These are phyloP conservation scores for Lachancea waltii DNA, from an alignment of 805 yeast species.

Conservation along the genomic window DNA sequence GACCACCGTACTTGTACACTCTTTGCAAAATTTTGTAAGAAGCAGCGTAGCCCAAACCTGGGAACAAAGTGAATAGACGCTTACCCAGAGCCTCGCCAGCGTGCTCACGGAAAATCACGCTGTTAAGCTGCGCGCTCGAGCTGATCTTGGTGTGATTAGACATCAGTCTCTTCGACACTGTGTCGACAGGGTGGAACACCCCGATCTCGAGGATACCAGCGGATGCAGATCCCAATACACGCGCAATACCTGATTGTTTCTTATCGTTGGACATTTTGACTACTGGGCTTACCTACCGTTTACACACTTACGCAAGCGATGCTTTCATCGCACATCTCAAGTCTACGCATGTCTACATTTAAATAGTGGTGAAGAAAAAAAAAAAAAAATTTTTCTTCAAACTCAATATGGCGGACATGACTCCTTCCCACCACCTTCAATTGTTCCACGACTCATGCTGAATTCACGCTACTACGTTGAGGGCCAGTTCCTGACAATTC, in stretches of 20 bases:
- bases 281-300: no score
- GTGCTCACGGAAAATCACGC: slow-evolving; percentile 79
- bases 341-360: no score
- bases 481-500: no score
- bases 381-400: no score
- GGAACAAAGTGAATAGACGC: slow-evolving; percentile 80
- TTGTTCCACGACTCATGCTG: no score
- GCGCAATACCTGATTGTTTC: slow-evolving; percentile 78
- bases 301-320: no score
- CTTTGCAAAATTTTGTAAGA: slow-evolving; percentile 93
- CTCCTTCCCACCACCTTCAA: no score
- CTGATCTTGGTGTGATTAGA: slow-evolving; percentile 68
- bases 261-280: slow-evolving; percentile 44
- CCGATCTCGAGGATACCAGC: slow-evolving; percentile 97
- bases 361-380: no score
- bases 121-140: slow-evolving; percentile 60
- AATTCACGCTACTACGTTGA: no score
- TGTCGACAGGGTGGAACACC: slow-evolving; percentile 98
- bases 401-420: no score
- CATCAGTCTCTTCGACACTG: slow-evolving; percentile 93
- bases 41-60: slow-evolving; percentile 98
- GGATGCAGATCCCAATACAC: slow-evolving; percentile 92
- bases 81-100: slow-evolving; percentile 64
- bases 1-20: slow-evolving; percentile 98
- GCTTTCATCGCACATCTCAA: no score